phyloP scores from a whole-genome alignment of 2,329 filamentous ascomycete genomes.

The Xylariaceae sp. region DNA sequence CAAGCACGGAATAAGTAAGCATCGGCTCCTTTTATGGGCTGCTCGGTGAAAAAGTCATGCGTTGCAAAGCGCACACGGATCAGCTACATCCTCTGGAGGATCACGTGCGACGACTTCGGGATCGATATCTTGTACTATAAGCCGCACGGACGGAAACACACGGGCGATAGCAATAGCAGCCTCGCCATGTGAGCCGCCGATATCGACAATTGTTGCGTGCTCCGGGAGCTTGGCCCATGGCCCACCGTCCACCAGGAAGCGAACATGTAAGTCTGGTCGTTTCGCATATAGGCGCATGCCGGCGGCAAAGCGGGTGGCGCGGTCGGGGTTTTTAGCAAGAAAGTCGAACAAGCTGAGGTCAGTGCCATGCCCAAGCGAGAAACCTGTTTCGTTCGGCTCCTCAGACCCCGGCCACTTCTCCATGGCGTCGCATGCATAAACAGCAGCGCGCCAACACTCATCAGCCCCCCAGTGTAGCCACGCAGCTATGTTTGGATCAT shows the following conservation, averaged over 20 bases:
- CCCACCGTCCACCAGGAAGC: slow-evolving; percentile 49
- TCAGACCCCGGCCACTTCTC: slow-evolving; percentile 36
- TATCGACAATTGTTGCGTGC: slow-evolving; percentile 10
- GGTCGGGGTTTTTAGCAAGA: slow-evolving; percentile 42
- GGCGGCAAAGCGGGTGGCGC: slow-evolving; percentile 47
- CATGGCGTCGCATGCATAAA: background rate
- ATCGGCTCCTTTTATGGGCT: slow-evolving; percentile 36
- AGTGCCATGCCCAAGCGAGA: slow-evolving; percentile 46
- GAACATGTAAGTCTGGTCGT: slow-evolving; percentile 48
- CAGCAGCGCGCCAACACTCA: background rate
- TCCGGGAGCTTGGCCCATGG: slow-evolving; percentile 44
- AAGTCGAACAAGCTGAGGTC: slow-evolving; percentile 51
- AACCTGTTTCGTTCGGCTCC: slow-evolving; percentile 45
- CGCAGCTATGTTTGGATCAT: background rate
- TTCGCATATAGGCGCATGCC: slow-evolving; percentile 50
- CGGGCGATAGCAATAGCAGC: slow-evolving; percentile 8
- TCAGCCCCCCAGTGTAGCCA: background rate
- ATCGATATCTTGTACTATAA: slow-evolving; percentile 51
- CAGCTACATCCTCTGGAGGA: slow-evolving; percentile 7
- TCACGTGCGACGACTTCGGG: background rate
- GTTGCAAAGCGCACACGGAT: slow-evolving; percentile 25
- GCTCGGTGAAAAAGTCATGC: slow-evolving; percentile 42
- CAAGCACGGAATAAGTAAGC: slow-evolving; percentile 42
- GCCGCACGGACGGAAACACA: slow-evolving; percentile 38
- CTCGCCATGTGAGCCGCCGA: slow-evolving; percentile 12